Evolutionary conservation across 2,329 filamentous ascomycete species (phyloP).

Genomic region (Hymenoscyphus fraxineus): DNA sequence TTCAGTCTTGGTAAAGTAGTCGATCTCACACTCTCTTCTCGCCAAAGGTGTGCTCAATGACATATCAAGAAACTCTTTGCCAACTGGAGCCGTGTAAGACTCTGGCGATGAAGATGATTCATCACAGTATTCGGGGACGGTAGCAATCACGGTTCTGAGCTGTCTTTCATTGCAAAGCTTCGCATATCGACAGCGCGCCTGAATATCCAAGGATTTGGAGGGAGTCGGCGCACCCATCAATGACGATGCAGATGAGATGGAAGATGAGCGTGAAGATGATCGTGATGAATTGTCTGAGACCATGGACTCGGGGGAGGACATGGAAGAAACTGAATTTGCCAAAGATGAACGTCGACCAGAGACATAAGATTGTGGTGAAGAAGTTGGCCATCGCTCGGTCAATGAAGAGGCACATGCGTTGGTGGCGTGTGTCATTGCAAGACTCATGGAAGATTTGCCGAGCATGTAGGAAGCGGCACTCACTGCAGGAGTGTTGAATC

Average conservation of each 20-base stretch:
- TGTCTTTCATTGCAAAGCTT: slow-evolving; percentile 56
- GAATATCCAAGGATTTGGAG: slow-evolving; percentile 51
- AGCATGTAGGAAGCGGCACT: slow-evolving; percentile 50
- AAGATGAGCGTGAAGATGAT: slow-evolving; percentile 57
- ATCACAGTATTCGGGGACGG: slow-evolving; percentile 55
- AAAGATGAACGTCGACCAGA: slow-evolving; percentile 57
- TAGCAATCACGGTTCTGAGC: slow-evolving; percentile 51
- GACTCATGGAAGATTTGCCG: slow-evolving; percentile 54
- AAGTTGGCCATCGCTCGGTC: slow-evolving; percentile 51
- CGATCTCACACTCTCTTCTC: slow-evolving; percentile 45
- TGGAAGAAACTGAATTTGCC: slow-evolving; percentile 58
- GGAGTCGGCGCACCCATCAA: slow-evolving; percentile 55
- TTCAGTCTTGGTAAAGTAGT: slow-evolving; percentile 39
- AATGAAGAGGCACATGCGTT: slow-evolving; percentile 45
- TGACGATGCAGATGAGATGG: slow-evolving; percentile 60
- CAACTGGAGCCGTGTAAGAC: slow-evolving; percentile 50
- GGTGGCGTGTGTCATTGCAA: slow-evolving; percentile 55
- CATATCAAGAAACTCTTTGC: slow-evolving; percentile 49
- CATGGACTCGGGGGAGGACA: slow-evolving; percentile 66
- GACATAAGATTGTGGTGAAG: slow-evolving; percentile 50
- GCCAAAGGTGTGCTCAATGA: slow-evolving; percentile 47
- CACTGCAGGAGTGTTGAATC: slow-evolving; percentile 58
- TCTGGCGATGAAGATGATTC: slow-evolving; percentile 54
- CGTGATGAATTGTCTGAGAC: slow-evolving; percentile 55
- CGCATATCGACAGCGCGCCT: slow-evolving; percentile 60